Conservation (phyloP, 768 basidiomycete species). For the Tephrocybe rancida region DNA sequence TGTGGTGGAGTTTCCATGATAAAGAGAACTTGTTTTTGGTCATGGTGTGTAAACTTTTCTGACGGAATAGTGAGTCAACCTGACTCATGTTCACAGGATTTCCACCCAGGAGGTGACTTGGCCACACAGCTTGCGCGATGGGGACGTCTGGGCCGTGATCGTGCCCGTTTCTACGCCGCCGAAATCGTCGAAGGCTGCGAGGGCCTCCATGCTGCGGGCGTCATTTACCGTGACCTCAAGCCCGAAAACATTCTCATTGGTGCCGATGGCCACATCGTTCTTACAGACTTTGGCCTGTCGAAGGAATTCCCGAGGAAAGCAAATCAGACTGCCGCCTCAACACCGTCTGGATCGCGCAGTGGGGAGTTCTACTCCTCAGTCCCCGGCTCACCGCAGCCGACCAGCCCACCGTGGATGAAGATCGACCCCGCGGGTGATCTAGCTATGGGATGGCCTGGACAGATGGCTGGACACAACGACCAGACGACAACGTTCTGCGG, state of each 20-base stretch:
- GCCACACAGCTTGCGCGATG: slow-evolving; percentile 97
- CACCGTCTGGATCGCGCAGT: slow-evolving; percentile 50
- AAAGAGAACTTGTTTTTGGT: slow-evolving; percentile 96
- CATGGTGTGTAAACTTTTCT: slow-evolving; percentile 59
- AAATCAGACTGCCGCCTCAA: slow-evolving; percentile 52
- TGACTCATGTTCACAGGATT: slow-evolving; percentile 57
- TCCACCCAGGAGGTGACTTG: slow-evolving; percentile 94
- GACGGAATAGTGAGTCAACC: slow-evolving; percentile 14
- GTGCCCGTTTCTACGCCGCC: slow-evolving; percentile 95
- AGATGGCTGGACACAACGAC: slow-evolving; percentile 52
- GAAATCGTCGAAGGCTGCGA: slow-evolving; percentile 98
- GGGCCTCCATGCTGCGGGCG: slow-evolving; percentile 89
- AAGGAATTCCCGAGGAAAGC: slow-evolving; percentile 80
- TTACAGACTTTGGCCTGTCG: slow-evolving; percentile 96
- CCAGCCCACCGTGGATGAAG: slow-evolving; percentile 81
- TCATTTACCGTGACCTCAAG: slow-evolving; percentile 97
- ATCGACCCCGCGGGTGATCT: slow-evolving; percentile 56
- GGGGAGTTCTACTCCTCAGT: slow-evolving; percentile 59
- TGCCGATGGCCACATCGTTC: slow-evolving; percentile 91
- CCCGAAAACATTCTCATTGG: slow-evolving; percentile 97
- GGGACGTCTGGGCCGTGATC: slow-evolving; percentile 91
- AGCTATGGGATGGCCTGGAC: slow-evolving; percentile 59
- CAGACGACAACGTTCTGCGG: slow-evolving; percentile 90
- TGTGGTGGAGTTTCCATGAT: slow-evolving; percentile 98
- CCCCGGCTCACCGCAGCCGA: slow-evolving; percentile 43